Evolutionary conservation across 2,329 filamentous ascomycete species (phyloP).

Genomic region (Knoxdaviesia capensis): DNA sequence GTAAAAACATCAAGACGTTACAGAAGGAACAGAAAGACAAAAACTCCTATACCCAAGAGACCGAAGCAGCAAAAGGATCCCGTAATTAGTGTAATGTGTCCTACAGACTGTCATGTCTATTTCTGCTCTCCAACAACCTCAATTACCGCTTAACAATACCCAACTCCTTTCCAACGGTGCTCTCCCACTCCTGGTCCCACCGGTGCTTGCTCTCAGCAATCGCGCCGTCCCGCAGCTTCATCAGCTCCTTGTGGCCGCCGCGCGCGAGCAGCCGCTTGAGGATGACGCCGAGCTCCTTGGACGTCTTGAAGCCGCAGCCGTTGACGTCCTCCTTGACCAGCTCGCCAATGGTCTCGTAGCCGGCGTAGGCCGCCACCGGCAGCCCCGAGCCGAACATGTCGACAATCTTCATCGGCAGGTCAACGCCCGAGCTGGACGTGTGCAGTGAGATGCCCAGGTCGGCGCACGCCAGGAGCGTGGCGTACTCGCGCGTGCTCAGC

Average conservation of each 20-base stretch:
- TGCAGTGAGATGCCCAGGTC: slow-evolving; percentile 85
- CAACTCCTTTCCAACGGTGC: slow-evolving; percentile 55
- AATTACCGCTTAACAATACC: slow-evolving; percentile 16
- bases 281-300: slow-evolving; percentile 41
- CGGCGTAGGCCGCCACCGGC: slow-evolving; percentile 70
- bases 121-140: background rate
- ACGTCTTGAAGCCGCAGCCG: slow-evolving; percentile 63
- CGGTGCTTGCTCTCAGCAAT: slow-evolving; percentile 51
- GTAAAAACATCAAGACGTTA: too few relatives aligned
- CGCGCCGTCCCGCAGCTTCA: slow-evolving; percentile 46
- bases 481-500: slow-evolving; percentile 71
- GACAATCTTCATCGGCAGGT: slow-evolving; percentile 97
- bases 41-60: too few relatives aligned
- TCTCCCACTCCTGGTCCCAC: slow-evolving; percentile 90
- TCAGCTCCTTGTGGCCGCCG: slow-evolving; percentile 30
- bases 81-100: too few relatives aligned
- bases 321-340: slow-evolving; percentile 77
- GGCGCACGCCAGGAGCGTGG: slow-evolving; percentile 60
- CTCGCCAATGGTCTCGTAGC: slow-evolving; percentile 77
- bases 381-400: slow-evolving; percentile 96
- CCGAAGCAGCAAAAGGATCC: too few relatives aligned
- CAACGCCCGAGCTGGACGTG: slow-evolving; percentile 82
- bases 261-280: slow-evolving; percentile 43
- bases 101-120: background rate
- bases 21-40: too few relatives aligned